Evolutionary conservation across 352 stramenopile genomes (phyloP), one percentile per base, ranked within the genome.

Genomic region (Lagenidium sp.): DNA sequence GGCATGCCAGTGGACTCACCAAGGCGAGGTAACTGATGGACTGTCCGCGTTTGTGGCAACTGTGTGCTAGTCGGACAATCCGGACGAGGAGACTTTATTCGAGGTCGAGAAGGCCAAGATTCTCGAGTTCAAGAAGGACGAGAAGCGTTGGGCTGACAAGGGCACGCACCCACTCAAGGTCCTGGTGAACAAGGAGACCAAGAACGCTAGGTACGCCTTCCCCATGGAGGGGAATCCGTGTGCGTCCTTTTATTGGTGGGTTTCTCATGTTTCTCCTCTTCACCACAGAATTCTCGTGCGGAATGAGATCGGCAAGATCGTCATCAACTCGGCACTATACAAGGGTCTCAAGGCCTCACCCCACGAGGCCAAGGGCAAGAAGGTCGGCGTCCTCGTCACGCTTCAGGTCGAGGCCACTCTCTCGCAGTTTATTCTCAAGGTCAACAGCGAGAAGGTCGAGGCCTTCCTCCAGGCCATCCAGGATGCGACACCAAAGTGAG

Each of bases 111-210:
- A 87, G 58, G 68, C 65, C 41, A 92, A 86, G 57, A 44, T 92
- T 20, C 77, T 84, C 44, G 78, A 90, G 55, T 90, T 90, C 50
- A 91, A 87, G 52, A 89, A 85, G 41, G 72, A 85, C 52, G 81
- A 91, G 49, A 94, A 88, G 59, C 76, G 75, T 23, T 94, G 81
- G 81, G 81, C 79, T 8, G 79, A 94, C 68, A 90, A 91, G 55
- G 78, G 81, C 0, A 60, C 77, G 35, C 78, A 94, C 40, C 75
- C 78, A 22, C 65, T 94, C 41, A 76, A 91, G 47, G 60, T 94
- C 19, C 69, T 94, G 0, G 55, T 85, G 10, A 81, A 75, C 65
- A 89, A 90, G 49, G 50, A 60, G 16, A 80, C 64, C n/a, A 82
- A 82, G 51, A 75, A 66, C 37, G 65, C 60, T 12, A 55, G 73